Percentiles rank a stretch among this genome's conserved stretches.
Evolutionary conservation across 176 grass and related monocot species (phyloP).

Genomic region (Alloteropsis semialata): DNA sequence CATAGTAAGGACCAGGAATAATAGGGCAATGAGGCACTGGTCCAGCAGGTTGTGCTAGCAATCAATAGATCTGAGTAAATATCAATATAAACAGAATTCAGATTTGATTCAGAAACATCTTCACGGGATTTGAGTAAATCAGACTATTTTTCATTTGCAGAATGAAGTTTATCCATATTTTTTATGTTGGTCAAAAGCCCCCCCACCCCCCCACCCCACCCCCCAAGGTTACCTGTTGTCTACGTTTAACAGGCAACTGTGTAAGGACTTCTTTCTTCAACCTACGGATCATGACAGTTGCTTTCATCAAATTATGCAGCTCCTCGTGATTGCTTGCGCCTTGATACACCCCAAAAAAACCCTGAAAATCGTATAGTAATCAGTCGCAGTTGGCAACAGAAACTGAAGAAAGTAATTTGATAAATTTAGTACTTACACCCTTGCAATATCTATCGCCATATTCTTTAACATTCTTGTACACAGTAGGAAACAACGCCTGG

Average conservation of each 20-base stretch:
- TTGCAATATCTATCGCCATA: constrained; percentile 92
- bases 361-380: constrained; percentile 44
- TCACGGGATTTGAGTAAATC: too few species aligned
- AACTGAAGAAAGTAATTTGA: constrained; percentile 29
- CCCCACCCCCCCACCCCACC: too few species aligned
- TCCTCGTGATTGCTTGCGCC: constrained; percentile 98
- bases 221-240: constrained; percentile 64
- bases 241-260: constrained; percentile 79
- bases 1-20: constrained; percentile 20
- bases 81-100: not conserved
- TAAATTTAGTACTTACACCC: constrained; percentile 73
- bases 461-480: constrained; percentile 82
- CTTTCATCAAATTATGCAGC: constrained; percentile 96
- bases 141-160: not conserved
- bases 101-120: constrained; percentile 14
- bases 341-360: constrained; percentile 76
- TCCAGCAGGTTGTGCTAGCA: not conserved
- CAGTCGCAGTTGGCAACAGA: constrained; percentile 15
- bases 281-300: constrained; percentile 93
- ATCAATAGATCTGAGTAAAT: not conserved
- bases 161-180: not conserved
- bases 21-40: not conserved
- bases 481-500: constrained; percentile 71
- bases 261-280: constrained; percentile 93
- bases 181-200: not conserved